A percentile compares a stretch with the other conserved stretches of the same genome.
Conservation (phyloP, 768 basidiomycete species). For the Lyophyllum decastes region DNA sequence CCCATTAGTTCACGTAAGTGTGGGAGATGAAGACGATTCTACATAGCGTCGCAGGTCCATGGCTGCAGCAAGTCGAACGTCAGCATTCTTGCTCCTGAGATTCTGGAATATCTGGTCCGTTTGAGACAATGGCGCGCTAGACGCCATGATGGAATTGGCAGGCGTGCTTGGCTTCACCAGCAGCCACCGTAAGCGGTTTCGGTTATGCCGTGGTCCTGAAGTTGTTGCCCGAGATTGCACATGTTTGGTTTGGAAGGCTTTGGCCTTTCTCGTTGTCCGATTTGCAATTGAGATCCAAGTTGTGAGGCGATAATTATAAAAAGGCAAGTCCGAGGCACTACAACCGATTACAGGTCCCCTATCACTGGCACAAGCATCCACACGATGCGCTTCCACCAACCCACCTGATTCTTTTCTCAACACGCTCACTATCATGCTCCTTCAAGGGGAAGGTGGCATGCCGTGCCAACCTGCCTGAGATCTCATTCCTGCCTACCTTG, state of each 20-base stretch:
- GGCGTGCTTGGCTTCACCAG: neutral
- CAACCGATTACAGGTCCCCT: too few species aligned
- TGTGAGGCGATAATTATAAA: too few species aligned
- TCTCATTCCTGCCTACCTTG: too few species aligned
- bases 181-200: neutral
- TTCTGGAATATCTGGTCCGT: conserved; percentile 69
- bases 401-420: too few species aligned
- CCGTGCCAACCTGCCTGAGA: too few species aligned
- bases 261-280: too few species aligned
- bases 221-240: neutral
- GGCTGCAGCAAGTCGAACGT: conserved; percentile 68
- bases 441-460: too few species aligned
- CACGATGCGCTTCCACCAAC: too few species aligned
- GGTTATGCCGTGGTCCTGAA: neutral
- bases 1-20: conserved; percentile 3
- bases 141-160: conserved; percentile 50
- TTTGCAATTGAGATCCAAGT: too few species aligned
- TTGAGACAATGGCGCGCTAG: conserved; percentile 55
- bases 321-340: too few species aligned
- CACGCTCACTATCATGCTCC: too few species aligned
- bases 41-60: conserved; percentile 76
- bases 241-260: conserved; percentile 5
- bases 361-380: too few species aligned
- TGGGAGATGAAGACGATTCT: conserved; percentile 25
- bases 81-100: conserved; percentile 63